These are phyloP conservation scores for Ogataea methylovora DNA, from an alignment of 805 yeast species.

Conservation along the genomic window DNA sequence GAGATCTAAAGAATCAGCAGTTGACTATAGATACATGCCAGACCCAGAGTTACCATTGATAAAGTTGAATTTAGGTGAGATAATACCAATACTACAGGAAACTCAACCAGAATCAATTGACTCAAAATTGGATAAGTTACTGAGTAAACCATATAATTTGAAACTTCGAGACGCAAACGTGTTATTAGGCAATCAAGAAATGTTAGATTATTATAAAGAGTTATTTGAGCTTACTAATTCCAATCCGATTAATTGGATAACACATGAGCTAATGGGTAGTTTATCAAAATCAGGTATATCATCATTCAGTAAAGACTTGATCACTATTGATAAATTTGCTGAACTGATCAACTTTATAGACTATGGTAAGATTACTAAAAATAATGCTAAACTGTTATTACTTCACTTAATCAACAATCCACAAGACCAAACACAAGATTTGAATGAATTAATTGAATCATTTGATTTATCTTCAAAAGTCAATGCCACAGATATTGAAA, in stretches of 20 bases:
- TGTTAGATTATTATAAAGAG: slow-evolving; percentile 46
- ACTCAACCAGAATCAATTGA: slow-evolving; percentile 60
- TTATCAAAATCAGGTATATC: slow-evolving; percentile 41
- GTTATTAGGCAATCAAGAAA: slow-evolving; percentile 39
- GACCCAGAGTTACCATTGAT: slow-evolving; percentile 81
- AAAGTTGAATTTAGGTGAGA: slow-evolving; percentile 34
- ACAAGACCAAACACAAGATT: slow-evolving; percentile 24
- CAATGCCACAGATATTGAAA: slow-evolving; percentile 24
- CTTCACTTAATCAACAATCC: slow-evolving; percentile 50
- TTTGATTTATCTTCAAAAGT: slow-evolving; percentile 35
- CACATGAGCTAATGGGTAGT: slow-evolving; percentile 73
- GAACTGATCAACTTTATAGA: slow-evolving; percentile 48
- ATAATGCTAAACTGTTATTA: slow-evolving; percentile 62
- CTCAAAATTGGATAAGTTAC: slow-evolving; percentile 31
- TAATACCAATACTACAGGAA: slow-evolving; percentile 29
- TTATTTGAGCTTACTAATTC: slow-evolving; percentile 32
- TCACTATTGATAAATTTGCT: slow-evolving; percentile 39
- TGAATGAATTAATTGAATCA: slow-evolving; percentile 43
- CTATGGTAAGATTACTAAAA: slow-evolving; percentile 42
- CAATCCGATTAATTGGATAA: slow-evolving; percentile 61
- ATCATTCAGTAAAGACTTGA: slow-evolving; percentile 22
- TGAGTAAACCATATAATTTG: slow-evolving; percentile 49
- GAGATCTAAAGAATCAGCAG: slow-evolving; percentile 71
- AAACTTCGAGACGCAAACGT: slow-evolving; percentile 71
- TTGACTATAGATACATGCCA: slow-evolving; percentile 91